Evolutionary conservation across 2,329 filamentous ascomycete species (phyloP).

Genomic region (Aureobasidium sp.): DNA sequence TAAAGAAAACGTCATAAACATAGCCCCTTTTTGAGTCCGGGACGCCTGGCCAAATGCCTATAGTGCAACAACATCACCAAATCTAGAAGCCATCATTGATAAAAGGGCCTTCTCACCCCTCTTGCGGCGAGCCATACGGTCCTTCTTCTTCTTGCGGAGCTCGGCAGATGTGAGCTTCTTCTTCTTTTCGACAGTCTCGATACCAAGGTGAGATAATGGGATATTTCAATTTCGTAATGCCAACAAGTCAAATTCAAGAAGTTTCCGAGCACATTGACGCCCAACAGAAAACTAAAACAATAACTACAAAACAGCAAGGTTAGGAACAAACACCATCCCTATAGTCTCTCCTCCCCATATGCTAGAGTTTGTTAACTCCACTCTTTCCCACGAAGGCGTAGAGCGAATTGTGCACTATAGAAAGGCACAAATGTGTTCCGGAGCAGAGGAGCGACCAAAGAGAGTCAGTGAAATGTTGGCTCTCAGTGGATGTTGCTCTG

Average conservation of each 20-base stretch:
- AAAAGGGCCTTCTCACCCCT: conserved; percentile 69
- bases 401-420: no score
- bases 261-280: no score
- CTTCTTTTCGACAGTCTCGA: conserved; percentile 80
- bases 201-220: not conserved
- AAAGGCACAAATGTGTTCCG: no score
- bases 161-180: conserved; percentile 78
- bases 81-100: conserved; percentile 17
- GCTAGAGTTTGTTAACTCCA: no score
- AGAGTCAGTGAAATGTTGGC: no score
- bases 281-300: not conserved
- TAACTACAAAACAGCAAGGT: not conserved
- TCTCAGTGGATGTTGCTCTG: no score
- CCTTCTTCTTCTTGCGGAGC: conserved; percentile 95
- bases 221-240: not conserved
- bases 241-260: not conserved
- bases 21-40: conserved; percentile 12
- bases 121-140: conserved; percentile 70
- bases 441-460: no score
- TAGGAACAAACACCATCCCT: not conserved
- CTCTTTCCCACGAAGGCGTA: no score
- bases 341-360: no score
- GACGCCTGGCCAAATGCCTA: conserved; percentile 12
- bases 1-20: conserved; percentile 14
- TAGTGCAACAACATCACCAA: not conserved